Evolutionary conservation across 192 early-diverging fungal genomes (phyloP).

Genomic region (Spizellomyces sp.): DNA sequence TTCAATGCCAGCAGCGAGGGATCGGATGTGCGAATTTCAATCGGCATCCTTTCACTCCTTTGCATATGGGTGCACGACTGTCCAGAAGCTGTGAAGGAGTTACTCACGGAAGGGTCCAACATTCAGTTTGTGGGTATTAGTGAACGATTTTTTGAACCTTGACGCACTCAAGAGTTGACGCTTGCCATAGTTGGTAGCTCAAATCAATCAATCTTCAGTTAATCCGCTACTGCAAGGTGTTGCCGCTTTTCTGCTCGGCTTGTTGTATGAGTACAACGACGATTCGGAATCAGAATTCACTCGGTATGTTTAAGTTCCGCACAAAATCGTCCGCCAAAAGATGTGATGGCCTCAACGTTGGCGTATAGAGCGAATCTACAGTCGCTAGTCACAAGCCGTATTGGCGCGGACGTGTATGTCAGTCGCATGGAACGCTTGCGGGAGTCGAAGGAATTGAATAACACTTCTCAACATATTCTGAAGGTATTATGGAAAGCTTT

Average conservation of each 20-base stretch:
- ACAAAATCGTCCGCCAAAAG: too few relatives aligned
- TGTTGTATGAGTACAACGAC: constrained; percentile 88
- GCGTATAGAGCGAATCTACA: constrained; percentile 68
- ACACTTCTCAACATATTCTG: constrained; percentile 63
- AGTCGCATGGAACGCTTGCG: constrained; percentile 82
- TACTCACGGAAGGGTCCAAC: constrained; percentile 87
- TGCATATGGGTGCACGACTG: constrained; percentile 86
- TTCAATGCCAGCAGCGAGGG: constrained; percentile 64
- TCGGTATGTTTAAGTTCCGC: constrained; percentile 40
- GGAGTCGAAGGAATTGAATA: constrained; percentile 80
- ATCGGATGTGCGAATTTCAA: constrained; percentile 68
- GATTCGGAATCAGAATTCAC: constrained; percentile 75
- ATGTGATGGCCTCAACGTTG: neutral
- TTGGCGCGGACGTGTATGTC: constrained; percentile 84
- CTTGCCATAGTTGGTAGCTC: constrained; percentile 76
- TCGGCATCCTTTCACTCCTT: constrained; percentile 80
- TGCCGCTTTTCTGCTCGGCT: constrained; percentile 81
- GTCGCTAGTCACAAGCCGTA: constrained; percentile 80
- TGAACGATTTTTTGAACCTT: neutral
- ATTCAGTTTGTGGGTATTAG: constrained; percentile 76
- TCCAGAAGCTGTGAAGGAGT: constrained; percentile 74
- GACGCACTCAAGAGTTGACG: neutral
- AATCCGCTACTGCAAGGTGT: constrained; percentile 89
- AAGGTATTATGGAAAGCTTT: constrained; percentile 10
- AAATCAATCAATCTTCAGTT: constrained; percentile 84